Evolutionary conservation across 345 rosid genomes (phyloP), one percentile per base, ranked within the genome.

Genomic region (Dipteronia dyeriana): DNA sequence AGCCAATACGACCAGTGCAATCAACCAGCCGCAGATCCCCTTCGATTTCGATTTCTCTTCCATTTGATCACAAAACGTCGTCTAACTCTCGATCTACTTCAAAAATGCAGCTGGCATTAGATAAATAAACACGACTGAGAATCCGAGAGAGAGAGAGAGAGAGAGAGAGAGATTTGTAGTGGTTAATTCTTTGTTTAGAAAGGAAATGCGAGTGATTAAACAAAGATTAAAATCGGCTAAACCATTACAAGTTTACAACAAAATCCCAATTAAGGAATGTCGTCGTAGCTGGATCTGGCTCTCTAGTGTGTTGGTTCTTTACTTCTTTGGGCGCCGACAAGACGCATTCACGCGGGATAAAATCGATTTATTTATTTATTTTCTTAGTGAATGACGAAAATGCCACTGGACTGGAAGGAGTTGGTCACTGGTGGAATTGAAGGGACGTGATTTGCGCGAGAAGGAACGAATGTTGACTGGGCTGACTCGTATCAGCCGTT

Each of bases 21-120:
- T 66, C 3, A 90, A 81, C 98, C 98, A 96, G 64, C 97, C 95
- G 17, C 82, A 82, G 65, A 83, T 87, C 0, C 98, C 94, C 59
- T 86, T 72, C 3, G 92, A 90, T 76, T 79, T 85, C 4, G 91
- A 88, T 82, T 91, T 86, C 81, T 85, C 86, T 12, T 87, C 92
- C 99, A 91, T 95, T 80, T 64, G 7, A 12, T 11, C 79, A 61
- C 78, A 70, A 59, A 78, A 10, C 10, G 49, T 45, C 39, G 70
- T 54, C 70, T 54, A 59, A 79, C 51, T 51, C 71, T 75, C 60
- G 66, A 69, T 78, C 80, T 17, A 29, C 26, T 59, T 34, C 38
- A 4, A 34, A 34, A 34, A 34, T 4, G 38, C 38, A 4, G 38
- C 5, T 34, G 38, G 38, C 38, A 34, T 34, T 34, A 0, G 38